phyloP scores from a whole-genome alignment of 495 filamentous ascomycete species.

The Tuber umbilicatum region DNA sequence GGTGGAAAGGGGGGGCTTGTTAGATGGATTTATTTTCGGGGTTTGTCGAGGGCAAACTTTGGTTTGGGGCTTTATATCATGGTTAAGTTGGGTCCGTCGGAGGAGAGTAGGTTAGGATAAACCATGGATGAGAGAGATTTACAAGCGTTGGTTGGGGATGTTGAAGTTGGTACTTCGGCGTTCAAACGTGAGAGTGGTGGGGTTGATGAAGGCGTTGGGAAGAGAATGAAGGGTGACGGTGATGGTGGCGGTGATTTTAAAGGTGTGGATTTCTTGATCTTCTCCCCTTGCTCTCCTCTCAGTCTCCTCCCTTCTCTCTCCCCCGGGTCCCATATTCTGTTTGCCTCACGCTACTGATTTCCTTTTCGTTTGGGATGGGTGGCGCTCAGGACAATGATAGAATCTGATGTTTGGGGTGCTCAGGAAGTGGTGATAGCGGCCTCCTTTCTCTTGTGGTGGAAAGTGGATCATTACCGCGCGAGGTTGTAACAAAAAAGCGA shows the following conservation, averaged over 20 bases:
- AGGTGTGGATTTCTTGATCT: neutral
- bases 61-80: neutral
- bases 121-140: neutral
- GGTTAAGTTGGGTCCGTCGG: neutral
- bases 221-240: neutral
- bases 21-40: neutral
- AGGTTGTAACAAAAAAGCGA: constrained; percentile 13
- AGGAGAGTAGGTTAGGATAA: neutral
- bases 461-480: neutral
- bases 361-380: neutral
- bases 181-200: neutral
- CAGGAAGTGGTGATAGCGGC: neutral
- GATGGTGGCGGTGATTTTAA: neutral
- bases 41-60: constrained; percentile 5
- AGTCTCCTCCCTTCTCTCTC: neutral
- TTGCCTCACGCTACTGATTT: neutral
- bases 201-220: neutral
- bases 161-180: neutral
- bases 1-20: neutral
- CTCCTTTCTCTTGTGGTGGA: neutral
- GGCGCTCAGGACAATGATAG: neutral
- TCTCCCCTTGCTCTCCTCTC: neutral
- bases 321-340: neutral
- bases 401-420: neutral
- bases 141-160: neutral